Conservation (phyloP, 1,284 basidiomycete genomes). For the Ceratobasidium theobromae region DNA sequence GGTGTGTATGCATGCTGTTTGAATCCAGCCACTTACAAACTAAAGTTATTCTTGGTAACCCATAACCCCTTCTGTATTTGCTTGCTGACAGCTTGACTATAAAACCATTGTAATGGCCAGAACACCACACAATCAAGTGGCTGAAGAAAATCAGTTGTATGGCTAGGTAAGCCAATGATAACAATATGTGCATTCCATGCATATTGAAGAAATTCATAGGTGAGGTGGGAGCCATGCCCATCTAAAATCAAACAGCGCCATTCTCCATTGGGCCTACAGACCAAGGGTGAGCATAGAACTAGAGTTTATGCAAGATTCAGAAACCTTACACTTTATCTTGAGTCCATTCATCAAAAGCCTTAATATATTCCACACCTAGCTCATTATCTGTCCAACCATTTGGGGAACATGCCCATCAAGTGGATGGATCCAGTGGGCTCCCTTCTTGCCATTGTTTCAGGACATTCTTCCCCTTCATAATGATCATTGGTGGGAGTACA, state of each 20-base stretch:
- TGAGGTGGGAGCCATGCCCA: constrained; percentile 28
- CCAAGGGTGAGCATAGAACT: no score
- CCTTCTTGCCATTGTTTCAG: background rate
- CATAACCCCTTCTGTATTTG: constrained; percentile 1
- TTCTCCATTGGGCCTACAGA: background rate
- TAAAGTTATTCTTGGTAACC: constrained; percentile 38
- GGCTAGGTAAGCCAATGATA: constrained; percentile 45
- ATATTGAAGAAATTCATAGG: constrained; percentile 37
- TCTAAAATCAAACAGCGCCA: constrained; percentile 19
- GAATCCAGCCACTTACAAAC: background rate
- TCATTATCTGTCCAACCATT: constrained; percentile 50
- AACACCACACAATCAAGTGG: constrained; percentile 48
- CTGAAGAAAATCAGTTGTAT: constrained; percentile 48
- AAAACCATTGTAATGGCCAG: constrained; percentile 38
- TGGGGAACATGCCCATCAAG: constrained; percentile 37
- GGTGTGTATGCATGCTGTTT: background rate
- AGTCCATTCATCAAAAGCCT: constrained; percentile 41
- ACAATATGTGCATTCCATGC: constrained; percentile 41
- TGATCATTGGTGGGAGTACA: constrained; percentile 5
- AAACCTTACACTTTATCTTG: constrained; percentile 33
- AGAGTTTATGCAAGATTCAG: background rate
- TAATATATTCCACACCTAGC: constrained; percentile 44
- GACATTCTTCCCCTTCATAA: constrained; percentile 12
- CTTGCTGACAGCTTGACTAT: constrained; percentile 3
- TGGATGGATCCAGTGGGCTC: background rate